Base-by-base conservation (phyloP, 768 basidiomycete species). In the Kwoniella shandongensis region DNA sequence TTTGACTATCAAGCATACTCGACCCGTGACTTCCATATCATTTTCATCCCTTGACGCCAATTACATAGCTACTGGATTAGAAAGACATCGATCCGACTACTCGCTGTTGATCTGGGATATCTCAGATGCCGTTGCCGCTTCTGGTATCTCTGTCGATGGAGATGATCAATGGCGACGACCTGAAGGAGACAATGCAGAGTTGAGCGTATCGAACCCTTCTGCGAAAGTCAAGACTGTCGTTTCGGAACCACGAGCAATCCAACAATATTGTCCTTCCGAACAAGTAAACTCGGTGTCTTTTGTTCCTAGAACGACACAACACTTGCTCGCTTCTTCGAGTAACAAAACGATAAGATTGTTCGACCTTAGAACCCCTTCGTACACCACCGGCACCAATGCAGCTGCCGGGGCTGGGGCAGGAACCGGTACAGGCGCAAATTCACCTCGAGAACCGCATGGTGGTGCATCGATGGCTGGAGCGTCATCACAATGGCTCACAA, bases 61-160 rank as follows among this genome's bases (percentile, higher is more conserved):
- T 35, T 70, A 70, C 51, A 25, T 73, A 29, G 72, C 72, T n/a
- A 62, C 60, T 11, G 69, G 69, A 26, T 59, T 62, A 25, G 72
- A 73, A 30, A 47, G 65, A 23, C 69, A 70, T 58, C 66, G 72
- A 22, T 70, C 69, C 1, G 72, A 73, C 26, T 61, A 66, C 27
- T 73, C 72, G 0, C 51, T 73, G 4, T 51, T 68, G 27, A 65
- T 73, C 1, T 73, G 72, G 72, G 72, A 73, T 45, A 51, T 73
- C 4, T 36, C 53, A 11, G 61, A 63, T 18, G 64, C 62, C 15
- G 44, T 74, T 26, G 6, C 40, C 15, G 48, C 44, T 22, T 51
- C 57, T 12, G 26, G 44, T 11, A 23, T 61, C 30, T 56, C 66
- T 4, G n/a, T 58, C 12, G 65, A 63, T 20, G 32, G 45, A 17